Percentiles rank a stretch among this genome's conserved stretches.
phyloP scores from a whole-genome alignment of 140 eudicot species.

The Oenanthe javanica region DNA sequence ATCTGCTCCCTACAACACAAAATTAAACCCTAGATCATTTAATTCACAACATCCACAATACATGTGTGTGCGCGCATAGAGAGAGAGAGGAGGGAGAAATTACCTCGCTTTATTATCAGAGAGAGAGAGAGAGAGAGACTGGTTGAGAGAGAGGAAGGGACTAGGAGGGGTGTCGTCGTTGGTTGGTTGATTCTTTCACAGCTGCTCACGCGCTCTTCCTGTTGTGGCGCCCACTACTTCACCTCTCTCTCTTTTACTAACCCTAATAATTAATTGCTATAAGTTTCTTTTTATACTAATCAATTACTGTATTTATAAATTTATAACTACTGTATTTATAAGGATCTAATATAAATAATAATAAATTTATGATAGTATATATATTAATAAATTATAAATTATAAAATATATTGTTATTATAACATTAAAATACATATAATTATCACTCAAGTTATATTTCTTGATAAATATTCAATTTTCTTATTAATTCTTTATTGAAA shows the following conservation, averaged over 20 bases:
- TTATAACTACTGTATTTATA: no score
- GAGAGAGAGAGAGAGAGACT: not conserved
- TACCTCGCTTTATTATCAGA: slow-evolving; percentile 13
- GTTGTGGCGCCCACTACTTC: not conserved
- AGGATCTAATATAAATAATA: no score
- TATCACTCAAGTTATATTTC: no score
- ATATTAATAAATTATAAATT: no score
- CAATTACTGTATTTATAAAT: no score
- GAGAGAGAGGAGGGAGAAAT: not conserved
- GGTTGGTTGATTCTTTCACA: not conserved
- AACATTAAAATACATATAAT: no score
- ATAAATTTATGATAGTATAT: no score
- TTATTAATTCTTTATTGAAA: no score
- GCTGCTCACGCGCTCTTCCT: not conserved
- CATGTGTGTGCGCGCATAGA: not conserved
- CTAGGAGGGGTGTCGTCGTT: not conserved
- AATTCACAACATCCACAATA: not conserved
- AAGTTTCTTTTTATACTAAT: no score
- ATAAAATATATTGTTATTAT: no score
- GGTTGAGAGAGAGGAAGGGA: not conserved
- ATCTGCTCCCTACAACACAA: slow-evolving; percentile 1
- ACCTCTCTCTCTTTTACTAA: not conserved
- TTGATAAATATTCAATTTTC: no score
- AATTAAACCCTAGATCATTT: slow-evolving; percentile 21
- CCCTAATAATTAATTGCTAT: not conserved